Evolutionary conservation across 352 stramenopile genomes (phyloP).

Genomic region (Phytophthora quininea): DNA sequence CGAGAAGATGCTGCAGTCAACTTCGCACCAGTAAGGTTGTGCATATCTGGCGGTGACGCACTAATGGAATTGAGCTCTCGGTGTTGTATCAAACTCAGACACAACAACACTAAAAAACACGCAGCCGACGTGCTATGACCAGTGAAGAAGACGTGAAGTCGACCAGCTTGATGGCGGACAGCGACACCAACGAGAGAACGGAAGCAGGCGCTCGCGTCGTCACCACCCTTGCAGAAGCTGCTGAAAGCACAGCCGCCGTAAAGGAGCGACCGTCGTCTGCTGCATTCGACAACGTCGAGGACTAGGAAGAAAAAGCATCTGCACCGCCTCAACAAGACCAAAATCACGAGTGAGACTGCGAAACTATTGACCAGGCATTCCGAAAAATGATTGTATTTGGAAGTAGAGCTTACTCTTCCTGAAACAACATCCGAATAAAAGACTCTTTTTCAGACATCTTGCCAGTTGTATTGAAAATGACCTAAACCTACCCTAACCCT

Average conservation of each 20-base stretch:
- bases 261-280: background rate
- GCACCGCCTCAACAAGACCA: background rate
- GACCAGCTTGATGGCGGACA: conserved; percentile 9
- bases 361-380: too few species aligned
- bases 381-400: too few species aligned
- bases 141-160: conserved; percentile 4
- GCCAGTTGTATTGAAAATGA: too few species aligned
- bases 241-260: background rate
- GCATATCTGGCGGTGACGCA: background rate
- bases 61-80: background rate
- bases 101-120: background rate
- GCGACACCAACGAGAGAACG: conserved; percentile 2
- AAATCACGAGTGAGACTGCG: background rate
- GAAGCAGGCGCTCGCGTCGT: background rate
- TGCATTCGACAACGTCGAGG: background rate
- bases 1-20: conserved; percentile 16
- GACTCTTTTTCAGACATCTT: too few species aligned
- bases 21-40: background rate
- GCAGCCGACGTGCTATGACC: conserved; percentile 11
- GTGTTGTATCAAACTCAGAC: background rate
- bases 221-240: background rate
- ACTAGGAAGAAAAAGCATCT: conserved; percentile 10
- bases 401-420: too few species aligned
- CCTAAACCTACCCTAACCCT: too few species aligned
- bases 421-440: too few species aligned